phyloP scores from a whole-genome alignment of 176 grass and related monocot species.

The Oryza nivara region DNA sequence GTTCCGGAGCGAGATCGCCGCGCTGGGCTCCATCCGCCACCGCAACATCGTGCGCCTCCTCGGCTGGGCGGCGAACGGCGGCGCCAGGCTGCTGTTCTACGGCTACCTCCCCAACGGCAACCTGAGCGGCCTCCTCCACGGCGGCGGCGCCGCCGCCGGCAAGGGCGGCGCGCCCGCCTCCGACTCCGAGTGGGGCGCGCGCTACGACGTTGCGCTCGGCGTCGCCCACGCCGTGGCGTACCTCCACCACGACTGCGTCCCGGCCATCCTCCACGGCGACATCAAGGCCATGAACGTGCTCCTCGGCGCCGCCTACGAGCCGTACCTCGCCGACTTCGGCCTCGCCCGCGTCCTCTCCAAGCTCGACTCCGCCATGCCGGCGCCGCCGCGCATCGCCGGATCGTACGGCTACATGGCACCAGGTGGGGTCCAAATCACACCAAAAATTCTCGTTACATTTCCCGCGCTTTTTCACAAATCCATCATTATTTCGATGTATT shows the following conservation, averaged over 20 bases:
- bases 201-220: constrained; percentile 71
- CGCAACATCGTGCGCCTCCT: constrained; percentile 91
- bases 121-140: constrained; percentile 81
- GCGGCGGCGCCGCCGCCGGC: constrained; percentile 31
- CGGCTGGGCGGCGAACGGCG: constrained; percentile 77
- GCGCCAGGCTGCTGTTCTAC: constrained; percentile 82
- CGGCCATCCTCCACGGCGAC: constrained; percentile 93
- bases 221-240: constrained; percentile 90
- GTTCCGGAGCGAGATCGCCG: constrained; percentile 84
- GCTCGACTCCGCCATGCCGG: constrained; percentile 44
- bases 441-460: neutral
- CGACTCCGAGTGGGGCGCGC: constrained; percentile 59
- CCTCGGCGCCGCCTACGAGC: constrained; percentile 74
- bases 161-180: constrained; percentile 54
- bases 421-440: constrained; percentile 33
- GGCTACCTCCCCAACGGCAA: constrained; percentile 84
- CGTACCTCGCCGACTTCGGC: constrained; percentile 97
- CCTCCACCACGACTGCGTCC: constrained; percentile 94
- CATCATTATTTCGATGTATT: neutral
- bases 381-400: constrained; percentile 60
- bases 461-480: neutral
- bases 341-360: constrained; percentile 87
- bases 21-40: constrained; percentile 88
- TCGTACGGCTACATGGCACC: constrained; percentile 98
- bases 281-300: constrained; percentile 97